Percentiles rank a stretch among this genome's conserved stretches.
Conservation (phyloP, 345 rosid species). For the Diplotaxis tenuifolia region DNA sequence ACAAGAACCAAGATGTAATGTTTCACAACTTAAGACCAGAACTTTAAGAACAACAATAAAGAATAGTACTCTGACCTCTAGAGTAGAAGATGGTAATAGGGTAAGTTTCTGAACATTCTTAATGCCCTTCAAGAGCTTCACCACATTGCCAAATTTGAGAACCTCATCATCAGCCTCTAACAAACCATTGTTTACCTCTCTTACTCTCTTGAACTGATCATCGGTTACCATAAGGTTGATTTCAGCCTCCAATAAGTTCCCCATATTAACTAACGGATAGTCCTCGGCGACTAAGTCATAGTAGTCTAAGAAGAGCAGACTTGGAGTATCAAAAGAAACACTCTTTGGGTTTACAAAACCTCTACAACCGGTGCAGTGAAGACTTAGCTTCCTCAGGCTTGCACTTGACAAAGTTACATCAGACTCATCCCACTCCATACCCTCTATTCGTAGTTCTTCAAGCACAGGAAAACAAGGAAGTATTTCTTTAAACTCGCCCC, state of each 20-base stretch:
- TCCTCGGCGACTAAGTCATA: neutral
- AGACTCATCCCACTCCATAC: neutral
- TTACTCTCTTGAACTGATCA: neutral
- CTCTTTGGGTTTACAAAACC: neutral
- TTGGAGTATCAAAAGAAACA: neutral
- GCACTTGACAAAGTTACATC: conserved; percentile 1
- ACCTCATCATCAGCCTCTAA: neutral
- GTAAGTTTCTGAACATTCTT: neutral
- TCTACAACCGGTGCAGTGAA: neutral
- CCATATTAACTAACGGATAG: neutral
- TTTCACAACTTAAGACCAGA: neutral
- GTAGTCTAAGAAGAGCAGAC: neutral
- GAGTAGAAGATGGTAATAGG: neutral
- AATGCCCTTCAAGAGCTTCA: neutral
- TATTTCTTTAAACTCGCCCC: neutral
- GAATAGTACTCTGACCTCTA: neutral
- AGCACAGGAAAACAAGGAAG: conserved; percentile 3
- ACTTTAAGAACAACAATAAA: neutral
- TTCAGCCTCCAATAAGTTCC: neutral
- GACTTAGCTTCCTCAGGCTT: neutral
- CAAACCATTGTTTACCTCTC: neutral
- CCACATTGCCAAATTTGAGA: neutral
- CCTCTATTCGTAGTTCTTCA: neutral
- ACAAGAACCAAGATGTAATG: neutral
- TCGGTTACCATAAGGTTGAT: neutral